Evolutionary conservation across 2,329 filamentous ascomycete genomes (phyloP), one percentile per base, ranked within the genome.

Genomic region (Fusarium sp.): DNA sequence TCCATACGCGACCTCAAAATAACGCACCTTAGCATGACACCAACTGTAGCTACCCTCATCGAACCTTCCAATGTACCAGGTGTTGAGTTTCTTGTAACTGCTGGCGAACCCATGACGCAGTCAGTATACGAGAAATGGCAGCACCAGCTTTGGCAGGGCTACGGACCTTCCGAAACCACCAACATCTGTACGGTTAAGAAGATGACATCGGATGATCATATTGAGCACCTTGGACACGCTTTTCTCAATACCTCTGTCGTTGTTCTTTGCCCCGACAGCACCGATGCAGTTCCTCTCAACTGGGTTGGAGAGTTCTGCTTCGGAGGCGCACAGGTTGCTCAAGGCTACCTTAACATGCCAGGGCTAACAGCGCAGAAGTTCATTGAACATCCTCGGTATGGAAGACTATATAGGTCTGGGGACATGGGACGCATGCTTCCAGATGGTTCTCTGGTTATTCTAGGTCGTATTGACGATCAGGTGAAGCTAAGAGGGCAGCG

Each of bases 221-320:
- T 92, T 50, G 90, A 89, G 63, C 94, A 94, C 70, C 88, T 97
- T n/a, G 94, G 94, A 0, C 84, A 82, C 61, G 85, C 89, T 0
- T 87, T 97, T 27, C 80, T 83, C 11, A 97, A 95, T 63, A 96
- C 92, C 0, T 96, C 92, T 0, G 85, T 87, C 0, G 88, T 93
- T 60, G 87, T 96, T 3, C 76, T 91, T 17, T 75, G 73, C 19
- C 77, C 78, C 0, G 78, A 79, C 6, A 75, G 79, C 4, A 73
- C 88, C 6, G 77, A 84, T 0, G 73, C 88, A 2, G 80, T 94
- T 0, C 92, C 92, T 0, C 76, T 86, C 8, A 93, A 93, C 4
- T 91, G 88, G 65, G 82, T 93, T 17, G 94, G 94, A 13, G 94
- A 97, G 76, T 83, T 97, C 8, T 96, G 92, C 73, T 96, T 97